phyloP scores from a whole-genome alignment of 306 rosid species.

The Glycine soja region DNA sequence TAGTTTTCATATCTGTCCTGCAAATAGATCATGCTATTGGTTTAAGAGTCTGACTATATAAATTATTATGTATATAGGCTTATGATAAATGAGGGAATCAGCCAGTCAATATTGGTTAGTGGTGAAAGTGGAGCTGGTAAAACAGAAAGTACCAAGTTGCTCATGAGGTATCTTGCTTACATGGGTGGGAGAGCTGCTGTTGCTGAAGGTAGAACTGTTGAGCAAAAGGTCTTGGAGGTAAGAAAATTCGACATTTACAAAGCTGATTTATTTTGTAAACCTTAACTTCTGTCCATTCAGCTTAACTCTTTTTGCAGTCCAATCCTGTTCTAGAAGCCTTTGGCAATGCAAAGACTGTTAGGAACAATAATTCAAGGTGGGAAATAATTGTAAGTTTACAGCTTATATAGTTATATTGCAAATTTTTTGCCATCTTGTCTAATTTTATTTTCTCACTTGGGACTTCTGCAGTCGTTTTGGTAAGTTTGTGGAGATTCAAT shows the following conservation, averaged over 20 bases:
- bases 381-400: slow-evolving; percentile 42
- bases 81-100: slow-evolving; percentile 79
- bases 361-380: slow-evolving; percentile 89
- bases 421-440: slow-evolving; percentile 25
- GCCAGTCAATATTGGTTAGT: slow-evolving; percentile 90
- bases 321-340: slow-evolving; percentile 95
- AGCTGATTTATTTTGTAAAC: not conserved
- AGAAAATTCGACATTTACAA: slow-evolving; percentile 27
- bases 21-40: slow-evolving; percentile 13
- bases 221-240: slow-evolving; percentile 92
- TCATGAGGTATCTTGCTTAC: slow-evolving; percentile 90
- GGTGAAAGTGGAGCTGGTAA: slow-evolving; percentile 98
- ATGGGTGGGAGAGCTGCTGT: slow-evolving; percentile 90
- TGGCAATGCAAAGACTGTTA: slow-evolving; percentile 89
- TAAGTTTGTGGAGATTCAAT: slow-evolving; percentile 90
- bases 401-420: slow-evolving; percentile 14
- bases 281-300: not conserved
- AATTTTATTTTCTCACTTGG: slow-evolving; percentile 34
- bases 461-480: slow-evolving; percentile 80
- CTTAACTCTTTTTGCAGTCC: slow-evolving; percentile 59
- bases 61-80: slow-evolving; percentile 59
- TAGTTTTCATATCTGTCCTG: slow-evolving; percentile 39
- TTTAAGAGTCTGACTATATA: slow-evolving; percentile 26
- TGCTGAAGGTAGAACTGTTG: slow-evolving; percentile 81
- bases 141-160: slow-evolving; percentile 90